Evolutionary conservation across 768 basidiomycete species (phyloP).

Genomic region (Lentinula edodes): DNA sequence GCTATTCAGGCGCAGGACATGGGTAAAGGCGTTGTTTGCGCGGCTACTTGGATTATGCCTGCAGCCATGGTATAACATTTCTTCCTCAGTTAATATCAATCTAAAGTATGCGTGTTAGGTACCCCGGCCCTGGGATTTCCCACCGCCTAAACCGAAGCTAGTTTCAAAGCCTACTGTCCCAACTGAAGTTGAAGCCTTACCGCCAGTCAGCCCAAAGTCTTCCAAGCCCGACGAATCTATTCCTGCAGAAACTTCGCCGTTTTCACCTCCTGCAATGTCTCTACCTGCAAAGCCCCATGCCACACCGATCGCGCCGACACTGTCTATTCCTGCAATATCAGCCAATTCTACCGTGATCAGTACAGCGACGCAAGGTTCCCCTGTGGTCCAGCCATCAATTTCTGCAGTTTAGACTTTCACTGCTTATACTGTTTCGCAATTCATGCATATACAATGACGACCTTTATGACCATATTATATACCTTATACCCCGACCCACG

Average conservation of each 20-base stretch:
- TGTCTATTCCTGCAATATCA: background rate
- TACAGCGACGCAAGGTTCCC: background rate
- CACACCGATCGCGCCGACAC: background rate
- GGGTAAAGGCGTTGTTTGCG: constrained; percentile 80
- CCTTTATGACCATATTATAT: background rate
- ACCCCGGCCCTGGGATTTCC: constrained; percentile 78
- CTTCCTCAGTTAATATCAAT: background rate
- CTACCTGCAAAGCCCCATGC: background rate
- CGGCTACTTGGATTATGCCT: constrained; percentile 89
- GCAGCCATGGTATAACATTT: constrained; percentile 49
- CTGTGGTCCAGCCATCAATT: background rate
- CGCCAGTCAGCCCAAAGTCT: background rate
- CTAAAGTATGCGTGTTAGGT: constrained; percentile 27
- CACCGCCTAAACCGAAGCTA: constrained; percentile 30
- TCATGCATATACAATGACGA: background rate
- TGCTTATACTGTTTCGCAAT: too few relatives aligned
- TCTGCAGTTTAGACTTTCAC: background rate
- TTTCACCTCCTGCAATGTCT: background rate
- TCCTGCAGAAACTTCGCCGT: background rate
- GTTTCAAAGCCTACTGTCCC: constrained; percentile 18
- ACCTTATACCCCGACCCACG: background rate
- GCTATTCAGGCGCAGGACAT: constrained; percentile 56
- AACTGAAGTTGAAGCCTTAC: constrained; percentile 8
- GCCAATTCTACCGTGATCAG: background rate
- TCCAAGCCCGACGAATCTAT: background rate